Base-by-base conservation (phyloP, 345 rosid species). In the Pistacia vera region DNA sequence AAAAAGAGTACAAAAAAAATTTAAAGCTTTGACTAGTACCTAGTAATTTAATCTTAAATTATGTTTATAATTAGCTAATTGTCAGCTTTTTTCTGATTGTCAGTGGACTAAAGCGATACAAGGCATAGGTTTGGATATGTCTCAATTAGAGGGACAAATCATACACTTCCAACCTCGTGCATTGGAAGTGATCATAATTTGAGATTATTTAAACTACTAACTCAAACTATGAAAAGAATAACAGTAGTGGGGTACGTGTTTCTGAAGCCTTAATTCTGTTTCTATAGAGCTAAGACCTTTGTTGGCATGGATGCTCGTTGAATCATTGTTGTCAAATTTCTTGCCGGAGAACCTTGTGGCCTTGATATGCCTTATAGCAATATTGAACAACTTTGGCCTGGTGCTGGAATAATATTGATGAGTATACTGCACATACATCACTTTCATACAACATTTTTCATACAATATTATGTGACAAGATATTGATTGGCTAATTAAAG, bases 91-190 rank as follows among this genome's bases (percentile, higher is more conserved):
- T 18, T 44, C n/a, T 41, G 25, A 33, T 54, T 73, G 0, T 3
- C 55, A 86, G 87, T 87, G 85, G 52, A 62, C 77, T 54, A 72
- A 79, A 33, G 65, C 52, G 5, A 49, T 49, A 8, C 5, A 9
- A 49, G 52, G 52, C 10, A 11, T 49, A 49, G 6, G 52, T 55
- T 55, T 55, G 20, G 59, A 55, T 16, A 55, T 55, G 20, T 55
- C 59, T 11, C 7, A 55, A 55, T 36, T 36, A 36, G 14, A 4
- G 2, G 11, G 6, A 55, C 2, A 55, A 2, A 13, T 55, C 4
- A 14, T 2, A 36, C 41, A 12, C n/a, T 55, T 55, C 2, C 11
- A 18, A 6, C 57, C 14, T 54, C 18, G 4, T 10, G 57, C 18
- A 3, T 54, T 54, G 0, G 12, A 3, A 16, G 12, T 11, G 57